Percentiles rank a stretch among this genome's conserved stretches.
These are phyloP conservation scores for Leccinum pachyderme DNA, from an alignment of 1,284 basidiomycete genomes.

Conservation along the genomic window DNA sequence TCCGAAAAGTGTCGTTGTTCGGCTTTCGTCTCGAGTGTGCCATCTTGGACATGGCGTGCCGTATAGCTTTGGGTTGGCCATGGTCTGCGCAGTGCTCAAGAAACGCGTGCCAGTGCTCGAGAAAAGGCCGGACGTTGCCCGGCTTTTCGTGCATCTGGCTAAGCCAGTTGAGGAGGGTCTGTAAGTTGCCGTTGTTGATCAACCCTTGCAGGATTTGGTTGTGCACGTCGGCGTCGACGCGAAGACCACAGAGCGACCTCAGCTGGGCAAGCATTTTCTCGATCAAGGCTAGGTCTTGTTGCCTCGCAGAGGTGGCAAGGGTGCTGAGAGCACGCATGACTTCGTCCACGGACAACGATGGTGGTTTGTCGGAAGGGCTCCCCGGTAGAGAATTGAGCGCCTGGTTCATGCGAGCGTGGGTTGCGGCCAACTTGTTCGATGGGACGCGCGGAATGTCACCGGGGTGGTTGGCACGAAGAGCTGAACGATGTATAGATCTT, in stretches of 20 bases:
- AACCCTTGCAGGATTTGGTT: conserved; percentile 46
- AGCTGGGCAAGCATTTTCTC: conserved; percentile 49
- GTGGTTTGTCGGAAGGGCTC: conserved; percentile 5
- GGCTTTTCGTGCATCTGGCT: conserved; percentile 47
- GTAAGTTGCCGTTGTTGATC: conserved; percentile 40
- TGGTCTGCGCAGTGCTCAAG: conserved; percentile 43
- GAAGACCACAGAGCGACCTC: conserved; percentile 42
- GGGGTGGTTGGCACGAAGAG: neutral
- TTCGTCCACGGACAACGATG: conserved; percentile 17
- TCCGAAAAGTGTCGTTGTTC: conserved; percentile 45
- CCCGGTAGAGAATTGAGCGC: conserved; percentile 32
- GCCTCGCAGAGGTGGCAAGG: conserved; percentile 48
- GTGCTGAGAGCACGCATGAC: conserved; percentile 32
- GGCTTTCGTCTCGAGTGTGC: conserved; percentile 44
- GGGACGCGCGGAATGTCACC: conserved; percentile 13
- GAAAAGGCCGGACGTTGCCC: conserved; percentile 42
- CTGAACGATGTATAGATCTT: conserved; percentile 3
- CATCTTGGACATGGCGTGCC: conserved; percentile 44
- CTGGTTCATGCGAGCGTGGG: conserved; percentile 30
- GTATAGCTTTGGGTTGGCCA: conserved; percentile 39
- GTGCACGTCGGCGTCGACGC: conserved; percentile 43
- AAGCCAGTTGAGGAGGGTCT: conserved; percentile 50
- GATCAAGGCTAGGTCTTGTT: conserved; percentile 48
- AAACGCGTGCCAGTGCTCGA: conserved; percentile 54
- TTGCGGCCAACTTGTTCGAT: conserved; percentile 17